These are phyloP conservation scores for Eucalyptus pumila DNA, from an alignment of 345 rosid species.

Conservation along the genomic window DNA sequence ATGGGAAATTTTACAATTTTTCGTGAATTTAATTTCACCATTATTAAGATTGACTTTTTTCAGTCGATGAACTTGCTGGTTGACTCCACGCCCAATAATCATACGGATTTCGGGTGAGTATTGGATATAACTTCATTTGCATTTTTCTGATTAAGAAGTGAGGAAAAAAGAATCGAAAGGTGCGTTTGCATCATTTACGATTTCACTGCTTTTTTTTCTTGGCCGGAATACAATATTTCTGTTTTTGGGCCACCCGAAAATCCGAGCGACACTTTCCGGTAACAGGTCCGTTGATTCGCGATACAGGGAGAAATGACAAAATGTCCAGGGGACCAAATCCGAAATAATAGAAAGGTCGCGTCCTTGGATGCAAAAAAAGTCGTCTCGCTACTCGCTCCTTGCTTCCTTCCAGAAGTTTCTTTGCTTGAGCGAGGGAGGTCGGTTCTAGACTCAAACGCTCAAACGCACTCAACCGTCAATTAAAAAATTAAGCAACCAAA, in stretches of 20 bases:
- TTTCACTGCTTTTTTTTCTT: neutral
- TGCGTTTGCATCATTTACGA: neutral
- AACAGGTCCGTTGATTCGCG: neutral
- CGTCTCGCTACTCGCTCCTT: neutral
- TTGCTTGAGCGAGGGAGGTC: neutral
- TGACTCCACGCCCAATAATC: neutral
- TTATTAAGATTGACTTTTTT: neutral
- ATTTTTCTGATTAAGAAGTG: neutral
- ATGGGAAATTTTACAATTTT: neutral
- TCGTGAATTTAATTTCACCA: rapidly evolving
- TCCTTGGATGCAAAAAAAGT: too few relatives aligned
- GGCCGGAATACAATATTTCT: neutral
- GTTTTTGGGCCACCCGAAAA: neutral
- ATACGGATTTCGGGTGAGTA: neutral
- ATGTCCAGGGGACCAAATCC: neutral
- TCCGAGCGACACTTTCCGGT: neutral
- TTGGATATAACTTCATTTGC: neutral
- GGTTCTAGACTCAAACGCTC: neutral
- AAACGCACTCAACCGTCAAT: neutral
- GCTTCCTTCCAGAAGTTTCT: too few relatives aligned
- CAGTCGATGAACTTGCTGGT: rapidly evolving
- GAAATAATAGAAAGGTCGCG: too few relatives aligned
- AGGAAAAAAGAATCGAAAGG: neutral
- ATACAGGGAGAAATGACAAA: neutral
- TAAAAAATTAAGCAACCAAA: neutral